phyloP scores from a whole-genome alignment of 2,329 filamentous ascomycete genomes.

The Cordyceps javanica region DNA sequence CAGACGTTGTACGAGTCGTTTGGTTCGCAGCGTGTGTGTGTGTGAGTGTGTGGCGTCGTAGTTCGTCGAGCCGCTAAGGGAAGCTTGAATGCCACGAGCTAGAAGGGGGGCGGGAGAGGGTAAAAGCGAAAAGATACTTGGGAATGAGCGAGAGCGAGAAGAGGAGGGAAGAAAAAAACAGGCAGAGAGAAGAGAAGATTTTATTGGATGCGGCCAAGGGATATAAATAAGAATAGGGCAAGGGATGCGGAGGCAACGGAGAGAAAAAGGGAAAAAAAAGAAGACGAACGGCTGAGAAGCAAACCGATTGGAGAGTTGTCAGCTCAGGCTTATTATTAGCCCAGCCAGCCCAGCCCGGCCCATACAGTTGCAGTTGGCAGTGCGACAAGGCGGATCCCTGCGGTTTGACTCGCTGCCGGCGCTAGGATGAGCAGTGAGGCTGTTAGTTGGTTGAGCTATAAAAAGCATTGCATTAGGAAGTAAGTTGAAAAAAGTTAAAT shows the following conservation, averaged over 20 bases:
- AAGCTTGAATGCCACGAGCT: too few species aligned
- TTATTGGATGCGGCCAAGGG: neutral
- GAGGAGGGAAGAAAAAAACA: neutral
- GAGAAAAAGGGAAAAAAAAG: neutral
- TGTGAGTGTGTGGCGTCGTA: neutral
- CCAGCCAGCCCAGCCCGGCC: neutral
- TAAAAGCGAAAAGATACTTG: neutral
- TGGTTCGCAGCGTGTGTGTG: too few species aligned
- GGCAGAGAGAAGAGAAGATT: neutral
- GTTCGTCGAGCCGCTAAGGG: neutral
- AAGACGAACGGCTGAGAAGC: neutral
- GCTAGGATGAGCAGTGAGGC: too few species aligned
- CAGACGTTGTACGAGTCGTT: neutral
- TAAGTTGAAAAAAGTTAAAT: too few species aligned
- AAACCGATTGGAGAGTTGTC: neutral
- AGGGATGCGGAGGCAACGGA: neutral
- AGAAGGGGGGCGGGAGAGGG: neutral
- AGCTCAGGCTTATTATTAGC: neutral
- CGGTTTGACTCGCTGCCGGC: too few species aligned
- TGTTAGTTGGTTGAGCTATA: neutral
- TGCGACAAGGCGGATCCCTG: slow-evolving; percentile 6
- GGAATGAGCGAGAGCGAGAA: neutral
- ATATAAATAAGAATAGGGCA: neutral
- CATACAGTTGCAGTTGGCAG: slow-evolving; percentile 6
- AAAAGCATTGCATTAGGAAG: neutral